A percentile compares a stretch with the other conserved stretches of the same genome.
Evolutionary conservation across 169 alveolate genomes (phyloP).

Genomic region (Cryptosporidium parvum): DNA sequence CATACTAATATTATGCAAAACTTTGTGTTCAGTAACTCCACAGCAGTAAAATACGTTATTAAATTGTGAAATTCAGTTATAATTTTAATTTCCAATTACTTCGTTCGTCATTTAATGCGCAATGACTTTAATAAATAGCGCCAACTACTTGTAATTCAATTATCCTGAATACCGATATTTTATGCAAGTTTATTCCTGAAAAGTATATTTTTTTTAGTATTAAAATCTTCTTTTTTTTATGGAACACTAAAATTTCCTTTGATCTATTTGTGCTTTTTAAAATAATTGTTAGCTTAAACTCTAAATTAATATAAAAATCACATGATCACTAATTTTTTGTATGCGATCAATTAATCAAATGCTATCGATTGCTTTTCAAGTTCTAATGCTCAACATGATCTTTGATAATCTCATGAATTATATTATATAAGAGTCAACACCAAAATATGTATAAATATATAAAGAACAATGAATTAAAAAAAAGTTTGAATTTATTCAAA

Average conservation of each 20-base stretch:
- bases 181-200: neutral
- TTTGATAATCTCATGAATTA: neutral
- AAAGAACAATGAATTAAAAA: neutral
- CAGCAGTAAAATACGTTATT: neutral
- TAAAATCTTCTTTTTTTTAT: no score
- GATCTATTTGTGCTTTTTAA: neutral
- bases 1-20: slow-evolving; percentile 7
- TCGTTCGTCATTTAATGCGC: neutral
- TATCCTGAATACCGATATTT: neutral
- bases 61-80: neutral
- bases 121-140: slow-evolving; percentile 8
- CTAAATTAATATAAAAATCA: neutral
- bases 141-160: neutral
- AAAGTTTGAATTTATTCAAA: neutral
- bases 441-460: neutral
- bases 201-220: no score
- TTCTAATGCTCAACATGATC: neutral
- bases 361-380: neutral
- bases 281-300: no score
- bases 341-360: neutral
- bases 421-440: neutral
- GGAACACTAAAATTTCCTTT: neutral
- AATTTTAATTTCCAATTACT: neutral
- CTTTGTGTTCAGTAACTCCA: neutral
- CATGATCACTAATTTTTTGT: neutral